Conservation (phyloP, 177 flowering plant genomes). For the Telopea speciosissima region DNA sequence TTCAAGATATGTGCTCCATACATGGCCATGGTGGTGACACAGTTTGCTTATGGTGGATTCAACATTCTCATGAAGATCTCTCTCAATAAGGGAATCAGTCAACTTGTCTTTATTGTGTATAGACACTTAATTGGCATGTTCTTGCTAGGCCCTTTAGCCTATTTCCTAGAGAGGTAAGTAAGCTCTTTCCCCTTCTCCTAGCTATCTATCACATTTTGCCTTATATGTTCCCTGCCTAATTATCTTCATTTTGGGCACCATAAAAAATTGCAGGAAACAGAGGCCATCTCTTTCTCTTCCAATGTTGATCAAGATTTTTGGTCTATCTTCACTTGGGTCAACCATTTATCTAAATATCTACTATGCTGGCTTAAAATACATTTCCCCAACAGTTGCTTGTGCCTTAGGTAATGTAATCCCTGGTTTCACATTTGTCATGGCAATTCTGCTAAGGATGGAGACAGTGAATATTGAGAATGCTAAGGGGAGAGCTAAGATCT, state of each 20-base stretch:
- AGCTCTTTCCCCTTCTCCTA: too few species aligned
- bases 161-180: slow-evolving; percentile 28
- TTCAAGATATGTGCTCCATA: too few species aligned
- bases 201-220: too few species aligned
- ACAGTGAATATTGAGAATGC: slow-evolving; percentile 16
- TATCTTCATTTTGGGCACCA: too few species aligned
- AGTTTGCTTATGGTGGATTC: slow-evolving; percentile 6
- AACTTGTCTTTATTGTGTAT: slow-evolving; percentile 27
- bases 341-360: slow-evolving; percentile 32
- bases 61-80: slow-evolving; percentile 24
- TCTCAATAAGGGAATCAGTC: slow-evolving; percentile 25
- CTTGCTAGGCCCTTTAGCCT: slow-evolving; percentile 25
- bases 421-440: slow-evolving; percentile 33
- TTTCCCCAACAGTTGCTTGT: slow-evolving; percentile 37
- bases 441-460: slow-evolving; percentile 42
- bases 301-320: slow-evolving; percentile 26
- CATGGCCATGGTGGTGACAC: too few species aligned
- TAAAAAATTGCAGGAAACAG: slow-evolving; percentile 20
- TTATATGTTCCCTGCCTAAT: too few species aligned
- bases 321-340: slow-evolving; percentile 30
- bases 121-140: slow-evolving; percentile 19
- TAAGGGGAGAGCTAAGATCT: too few species aligned
- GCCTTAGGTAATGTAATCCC: slow-evolving; percentile 36
- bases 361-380: slow-evolving; percentile 28
- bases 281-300: slow-evolving; percentile 26